These are phyloP conservation scores for Populus trichocarpa DNA, from an alignment of 441 rosid genomes.

Conservation along the genomic window DNA sequence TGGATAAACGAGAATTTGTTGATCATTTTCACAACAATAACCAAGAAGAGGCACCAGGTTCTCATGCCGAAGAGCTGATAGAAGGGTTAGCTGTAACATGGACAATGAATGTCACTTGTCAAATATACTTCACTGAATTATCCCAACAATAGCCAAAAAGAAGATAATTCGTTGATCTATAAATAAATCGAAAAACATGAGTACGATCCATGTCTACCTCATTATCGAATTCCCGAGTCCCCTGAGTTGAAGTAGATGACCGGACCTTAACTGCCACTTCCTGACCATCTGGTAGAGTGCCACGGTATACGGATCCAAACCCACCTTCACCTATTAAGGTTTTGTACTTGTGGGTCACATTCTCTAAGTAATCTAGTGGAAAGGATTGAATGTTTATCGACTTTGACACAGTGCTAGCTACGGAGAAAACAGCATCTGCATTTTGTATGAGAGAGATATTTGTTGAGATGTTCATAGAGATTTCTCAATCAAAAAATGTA, in stretches of 20 bases:
- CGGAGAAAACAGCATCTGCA: slow-evolving; percentile 57
- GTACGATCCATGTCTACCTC: slow-evolving; percentile 40
- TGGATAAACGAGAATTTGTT: slow-evolving; percentile 72
- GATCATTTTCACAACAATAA: slow-evolving; percentile 64
- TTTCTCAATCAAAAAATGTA: background rate
- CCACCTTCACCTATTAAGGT: slow-evolving; percentile 77
- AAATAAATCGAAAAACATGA: background rate
- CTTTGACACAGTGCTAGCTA: slow-evolving; percentile 40
- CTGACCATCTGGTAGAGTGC: slow-evolving; percentile 60
- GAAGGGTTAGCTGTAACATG: slow-evolving; percentile 56
- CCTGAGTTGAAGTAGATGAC: slow-evolving; percentile 73
- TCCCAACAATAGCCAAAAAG: background rate
- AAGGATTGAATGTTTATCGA: slow-evolving; percentile 46
- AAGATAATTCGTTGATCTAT: background rate
- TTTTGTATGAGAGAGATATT: slow-evolving; percentile 9
- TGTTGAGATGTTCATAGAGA: slow-evolving; percentile 10
- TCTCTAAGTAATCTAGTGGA: slow-evolving; percentile 46
- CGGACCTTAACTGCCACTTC: slow-evolving; percentile 84
- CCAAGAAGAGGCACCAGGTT: slow-evolving; percentile 76
- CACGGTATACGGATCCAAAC: slow-evolving; percentile 67
- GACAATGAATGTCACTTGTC: slow-evolving; percentile 13
- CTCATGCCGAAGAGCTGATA: slow-evolving; percentile 62
- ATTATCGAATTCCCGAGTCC: slow-evolving; percentile 71
- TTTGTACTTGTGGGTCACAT: slow-evolving; percentile 47
- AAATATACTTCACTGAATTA: background rate